Evolutionary conservation across 257 asterid genomes (phyloP).

Genomic region (Linderniella brevidens): DNA sequence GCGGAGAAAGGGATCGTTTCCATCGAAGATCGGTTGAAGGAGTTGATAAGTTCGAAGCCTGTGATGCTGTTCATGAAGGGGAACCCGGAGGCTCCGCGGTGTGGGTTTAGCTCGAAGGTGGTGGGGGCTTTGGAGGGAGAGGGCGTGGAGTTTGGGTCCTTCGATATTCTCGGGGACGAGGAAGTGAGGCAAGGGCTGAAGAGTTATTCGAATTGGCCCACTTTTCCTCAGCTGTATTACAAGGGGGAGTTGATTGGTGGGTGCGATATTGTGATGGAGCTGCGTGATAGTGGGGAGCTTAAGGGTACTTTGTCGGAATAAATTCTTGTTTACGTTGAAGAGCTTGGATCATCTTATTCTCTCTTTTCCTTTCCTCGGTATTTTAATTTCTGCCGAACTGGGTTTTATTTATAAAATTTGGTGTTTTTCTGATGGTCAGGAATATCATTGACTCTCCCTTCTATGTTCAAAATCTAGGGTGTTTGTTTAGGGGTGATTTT

Average conservation of each 20-base stretch:
- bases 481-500: no score
- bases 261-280: slow-evolving; percentile 78
- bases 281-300: slow-evolving; percentile 50
- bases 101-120: slow-evolving; percentile 94
- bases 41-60: slow-evolving; percentile 37
- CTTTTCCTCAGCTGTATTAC: slow-evolving; percentile 84
- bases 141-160: slow-evolving; percentile 62
- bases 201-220: slow-evolving; percentile 88
- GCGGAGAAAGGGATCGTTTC: slow-evolving; percentile 49
- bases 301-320: slow-evolving; percentile 57
- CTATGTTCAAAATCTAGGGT: no score
- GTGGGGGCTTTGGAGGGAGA: slow-evolving; percentile 56
- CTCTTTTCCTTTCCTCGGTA: no score
- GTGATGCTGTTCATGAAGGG: slow-evolving; percentile 90
- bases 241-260: slow-evolving; percentile 95
- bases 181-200: slow-evolving; percentile 92
- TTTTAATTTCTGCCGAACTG: no score
- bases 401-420: no score
- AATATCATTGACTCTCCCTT: no score
- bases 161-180: slow-evolving; percentile 68
- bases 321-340: no score
- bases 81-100: slow-evolving; percentile 59
- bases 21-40: slow-evolving; percentile 47
- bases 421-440: no score
- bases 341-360: no score